Percentiles rank a stretch among this genome's conserved stretches.
phyloP scores from a whole-genome alignment of 208 protist genomes.

The Leishmania amazonensis region DNA sequence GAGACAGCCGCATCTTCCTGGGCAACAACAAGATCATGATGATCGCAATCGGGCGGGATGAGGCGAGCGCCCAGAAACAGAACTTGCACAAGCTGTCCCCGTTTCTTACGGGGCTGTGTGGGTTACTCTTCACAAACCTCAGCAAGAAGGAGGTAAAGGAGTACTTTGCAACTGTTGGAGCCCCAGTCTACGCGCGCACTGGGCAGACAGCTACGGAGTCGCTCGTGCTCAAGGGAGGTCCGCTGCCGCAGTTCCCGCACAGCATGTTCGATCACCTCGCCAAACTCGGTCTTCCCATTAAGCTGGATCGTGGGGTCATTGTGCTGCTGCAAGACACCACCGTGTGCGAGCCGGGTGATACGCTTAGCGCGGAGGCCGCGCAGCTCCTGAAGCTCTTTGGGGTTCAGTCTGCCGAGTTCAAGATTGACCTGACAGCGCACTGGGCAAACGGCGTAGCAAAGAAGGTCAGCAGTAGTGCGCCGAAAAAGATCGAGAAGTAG shows the following conservation, averaged over 20 bases:
- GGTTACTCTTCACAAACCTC: constrained; percentile 93
- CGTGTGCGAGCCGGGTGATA: constrained; percentile 90
- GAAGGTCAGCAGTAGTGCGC: constrained; percentile 43
- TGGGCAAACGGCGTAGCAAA: constrained; percentile 87
- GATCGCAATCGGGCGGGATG: constrained; percentile 88
- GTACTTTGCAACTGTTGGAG: constrained; percentile 82
- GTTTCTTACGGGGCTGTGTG: constrained; percentile 87
- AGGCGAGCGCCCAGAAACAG: constrained; percentile 69
- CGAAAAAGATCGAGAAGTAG: not conserved
- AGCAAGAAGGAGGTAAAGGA: constrained; percentile 89
- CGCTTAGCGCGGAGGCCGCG: constrained; percentile 89
- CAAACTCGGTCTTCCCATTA: constrained; percentile 91
- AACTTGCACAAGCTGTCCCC: constrained; percentile 92
- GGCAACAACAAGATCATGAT: constrained; percentile 96
- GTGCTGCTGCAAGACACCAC: constrained; percentile 86
- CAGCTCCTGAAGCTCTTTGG: constrained; percentile 91
- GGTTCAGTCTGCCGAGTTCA: constrained; percentile 83
- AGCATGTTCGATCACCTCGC: constrained; percentile 93
- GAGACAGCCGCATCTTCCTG: constrained; percentile 90
- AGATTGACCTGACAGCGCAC: constrained; percentile 84
- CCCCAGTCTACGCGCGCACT: constrained; percentile 85
- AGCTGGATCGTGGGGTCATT: constrained; percentile 92
- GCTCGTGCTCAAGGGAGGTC: constrained; percentile 74
- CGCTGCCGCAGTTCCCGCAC: constrained; percentile 91
- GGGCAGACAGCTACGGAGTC: constrained; percentile 76